Evolutionary conservation across 371 early-diverging fungal genomes (phyloP).

Genomic region (Smittium culicis): DNA sequence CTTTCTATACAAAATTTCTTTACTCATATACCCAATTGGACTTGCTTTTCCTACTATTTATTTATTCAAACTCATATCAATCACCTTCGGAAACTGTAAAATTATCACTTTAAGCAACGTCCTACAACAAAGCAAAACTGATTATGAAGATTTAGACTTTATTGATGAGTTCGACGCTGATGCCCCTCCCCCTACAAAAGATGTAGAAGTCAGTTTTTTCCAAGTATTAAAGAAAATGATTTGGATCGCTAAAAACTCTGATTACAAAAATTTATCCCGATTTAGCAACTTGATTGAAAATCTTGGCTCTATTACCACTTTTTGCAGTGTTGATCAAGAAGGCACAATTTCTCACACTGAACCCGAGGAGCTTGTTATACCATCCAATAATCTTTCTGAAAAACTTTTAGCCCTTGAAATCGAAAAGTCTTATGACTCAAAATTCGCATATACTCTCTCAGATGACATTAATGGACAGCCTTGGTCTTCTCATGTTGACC

Average conservation of each 20-base stretch:
- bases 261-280: constrained; percentile 45
- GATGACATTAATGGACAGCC: not conserved
- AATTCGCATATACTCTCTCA: constrained; percentile 7
- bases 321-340: constrained; percentile 87
- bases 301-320: constrained; percentile 78
- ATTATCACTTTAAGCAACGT: constrained; percentile 81
- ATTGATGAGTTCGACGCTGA: constrained; percentile 95
- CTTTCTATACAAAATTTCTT: constrained; percentile 13
- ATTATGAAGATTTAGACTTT: constrained; percentile 86
- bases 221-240: constrained; percentile 24
- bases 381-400: constrained; percentile 43
- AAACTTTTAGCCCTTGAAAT: constrained; percentile 68
- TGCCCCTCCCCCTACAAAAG: constrained; percentile 94
- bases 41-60: constrained; percentile 32
- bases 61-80: constrained; percentile 57
- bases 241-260: constrained; percentile 20
- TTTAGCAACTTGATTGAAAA: constrained; percentile 82
- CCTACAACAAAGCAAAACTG: constrained; percentile 77
- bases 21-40: constrained; percentile 23
- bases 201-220: constrained; percentile 58
- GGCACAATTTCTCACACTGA: constrained; percentile 80
- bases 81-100: constrained; percentile 77
- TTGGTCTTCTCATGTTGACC: not conserved
- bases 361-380: constrained; percentile 74
- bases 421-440: constrained; percentile 34